These are phyloP conservation scores for Boletus edulis DNA, from an alignment of 768 basidiomycete species.

Conservation along the genomic window DNA sequence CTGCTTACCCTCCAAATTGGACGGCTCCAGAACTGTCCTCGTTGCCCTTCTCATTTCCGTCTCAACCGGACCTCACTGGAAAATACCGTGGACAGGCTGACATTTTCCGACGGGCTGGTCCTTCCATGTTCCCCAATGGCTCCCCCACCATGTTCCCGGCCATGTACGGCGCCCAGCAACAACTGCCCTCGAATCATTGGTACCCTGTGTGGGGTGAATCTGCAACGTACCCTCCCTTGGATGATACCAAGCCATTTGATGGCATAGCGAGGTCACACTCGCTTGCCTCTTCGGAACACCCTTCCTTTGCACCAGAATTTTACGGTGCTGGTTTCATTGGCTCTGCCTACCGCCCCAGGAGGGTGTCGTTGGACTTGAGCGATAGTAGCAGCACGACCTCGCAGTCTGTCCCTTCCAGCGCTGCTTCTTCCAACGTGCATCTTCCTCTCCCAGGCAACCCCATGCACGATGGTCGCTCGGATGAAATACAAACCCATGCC, in stretches of 20 bases:
- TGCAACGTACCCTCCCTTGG: conserved; percentile 21
- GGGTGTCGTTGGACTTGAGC: conserved; percentile 37
- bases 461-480: conserved; percentile 27
- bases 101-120: conserved; percentile 35
- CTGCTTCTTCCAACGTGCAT: conserved; percentile 51
- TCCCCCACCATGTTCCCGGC: conserved; percentile 7
- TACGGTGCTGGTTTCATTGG: conserved; percentile 20
- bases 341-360: conserved; percentile 30
- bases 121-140: conserved; percentile 4
- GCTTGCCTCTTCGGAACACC: conserved; percentile 19
- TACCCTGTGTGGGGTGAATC: conserved; percentile 27
- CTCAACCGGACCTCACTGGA: conserved; percentile 40
- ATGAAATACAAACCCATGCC: conserved; percentile 25
- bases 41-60: conserved; percentile 16
- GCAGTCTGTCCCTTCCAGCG: conserved; percentile 51
- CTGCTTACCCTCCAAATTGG: conserved; percentile 19
- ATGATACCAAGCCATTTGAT: conserved; percentile 30
- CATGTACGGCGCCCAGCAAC: conserved; percentile 20
- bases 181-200: conserved; percentile 19
- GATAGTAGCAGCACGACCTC: conserved; percentile 44
- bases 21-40: conserved; percentile 20
- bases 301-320: conserved; percentile 21
- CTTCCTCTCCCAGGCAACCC: conserved; percentile 39
- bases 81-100: conserved; percentile 51
- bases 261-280: conserved; percentile 18